Base-by-base conservation (phyloP, 2,329 filamentous ascomycete genomes). In the Calonectria pseudoreteaudii region DNA sequence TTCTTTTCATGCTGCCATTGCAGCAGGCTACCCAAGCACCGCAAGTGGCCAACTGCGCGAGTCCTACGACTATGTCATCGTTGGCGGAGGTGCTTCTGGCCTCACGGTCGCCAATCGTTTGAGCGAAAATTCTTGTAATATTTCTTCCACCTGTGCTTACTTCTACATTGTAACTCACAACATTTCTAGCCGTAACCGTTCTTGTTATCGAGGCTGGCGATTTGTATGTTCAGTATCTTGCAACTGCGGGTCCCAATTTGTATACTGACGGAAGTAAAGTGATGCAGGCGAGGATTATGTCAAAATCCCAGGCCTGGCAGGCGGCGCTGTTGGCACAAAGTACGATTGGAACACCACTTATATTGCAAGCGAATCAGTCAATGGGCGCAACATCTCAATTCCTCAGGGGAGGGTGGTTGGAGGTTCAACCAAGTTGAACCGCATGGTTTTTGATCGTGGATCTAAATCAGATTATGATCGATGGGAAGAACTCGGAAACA, bases 401-500 rank as follows among this genome's bases (percentile, higher is more conserved):
- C 72, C 78, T 0, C 30, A 81, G 9, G 84, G 83, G 4, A 80
- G 81, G 18, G 83, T 85, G 1, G 82, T 86, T 11, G 86, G 87
- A 44, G 86, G 87, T 4, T 83, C 84, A 2, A 85, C 84, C 1
- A 84, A 83, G 18, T 74, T 87, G 31, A 88, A 88, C 75, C 82
- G 80, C 3, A 83, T 86, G 80, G 80, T 86, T 18, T 86, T 83
- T 49, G 79, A 85, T 44, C 82, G 84, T 1, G 84, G 85, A 0
- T 82, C 82, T 1, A 77, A 80, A 18, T 77, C 81, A 0, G 87
- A 87, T 36, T 88, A 88, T 50, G 81, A 89, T 58, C 80, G 83
- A 0, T 90, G 88, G 88, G 84, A 83, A 18, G 80, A 81, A 4
- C 79, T 90, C 0, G 88, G 88, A 0, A 88, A 88, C 44, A 74